phyloP scores from a whole-genome alignment of 2,329 filamentous ascomycete genomes.

The Stagonosporopsis tanaceti region DNA sequence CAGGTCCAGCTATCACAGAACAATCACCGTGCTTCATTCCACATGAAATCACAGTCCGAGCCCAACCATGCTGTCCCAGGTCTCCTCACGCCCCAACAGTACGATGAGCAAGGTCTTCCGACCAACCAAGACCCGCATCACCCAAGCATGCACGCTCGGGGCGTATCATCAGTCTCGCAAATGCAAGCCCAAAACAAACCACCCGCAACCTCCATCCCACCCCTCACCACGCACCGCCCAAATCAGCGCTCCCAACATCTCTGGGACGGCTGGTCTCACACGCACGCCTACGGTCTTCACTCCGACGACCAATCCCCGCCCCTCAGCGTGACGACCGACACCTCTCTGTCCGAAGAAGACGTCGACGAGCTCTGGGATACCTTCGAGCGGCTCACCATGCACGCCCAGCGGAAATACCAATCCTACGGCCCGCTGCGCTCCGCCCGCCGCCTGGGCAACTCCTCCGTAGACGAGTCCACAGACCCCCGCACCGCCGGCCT shows the following conservation, averaged over 20 bases:
- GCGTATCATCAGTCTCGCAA: slow-evolving; percentile 47
- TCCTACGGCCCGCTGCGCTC: slow-evolving; percentile 24
- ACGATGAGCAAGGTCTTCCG: slow-evolving; percentile 47
- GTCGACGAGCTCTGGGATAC: slow-evolving; percentile 47
- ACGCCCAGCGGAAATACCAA: slow-evolving; percentile 24
- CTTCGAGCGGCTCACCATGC: slow-evolving; percentile 35
- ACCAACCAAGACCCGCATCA: slow-evolving; percentile 41
- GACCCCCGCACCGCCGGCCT: slow-evolving; percentile 4
- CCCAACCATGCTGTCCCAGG: slow-evolving; percentile 49
- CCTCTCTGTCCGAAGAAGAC: slow-evolving; percentile 45
- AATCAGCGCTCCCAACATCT: slow-evolving; percentile 41
- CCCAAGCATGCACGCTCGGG: slow-evolving; percentile 43
- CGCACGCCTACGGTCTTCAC: slow-evolving; percentile 40
- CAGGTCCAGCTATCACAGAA: slow-evolving; percentile 49
- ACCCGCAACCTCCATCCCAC: slow-evolving; percentile 29
- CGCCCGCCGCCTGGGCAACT: slow-evolving; percentile 25
- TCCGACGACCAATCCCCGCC: slow-evolving; percentile 44
- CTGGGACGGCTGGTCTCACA: slow-evolving; percentile 47
- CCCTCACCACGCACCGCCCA: slow-evolving; percentile 29
- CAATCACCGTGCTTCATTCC: slow-evolving; percentile 50
- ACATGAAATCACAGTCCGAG: slow-evolving; percentile 52
- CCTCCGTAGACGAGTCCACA: slow-evolving; percentile 25
- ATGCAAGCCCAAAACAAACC: slow-evolving; percentile 39
- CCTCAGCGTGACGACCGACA: slow-evolving; percentile 42
- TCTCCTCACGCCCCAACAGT: slow-evolving; percentile 46